Conservation (phyloP, 331 rosid species). For the Spiraea crenata region DNA sequence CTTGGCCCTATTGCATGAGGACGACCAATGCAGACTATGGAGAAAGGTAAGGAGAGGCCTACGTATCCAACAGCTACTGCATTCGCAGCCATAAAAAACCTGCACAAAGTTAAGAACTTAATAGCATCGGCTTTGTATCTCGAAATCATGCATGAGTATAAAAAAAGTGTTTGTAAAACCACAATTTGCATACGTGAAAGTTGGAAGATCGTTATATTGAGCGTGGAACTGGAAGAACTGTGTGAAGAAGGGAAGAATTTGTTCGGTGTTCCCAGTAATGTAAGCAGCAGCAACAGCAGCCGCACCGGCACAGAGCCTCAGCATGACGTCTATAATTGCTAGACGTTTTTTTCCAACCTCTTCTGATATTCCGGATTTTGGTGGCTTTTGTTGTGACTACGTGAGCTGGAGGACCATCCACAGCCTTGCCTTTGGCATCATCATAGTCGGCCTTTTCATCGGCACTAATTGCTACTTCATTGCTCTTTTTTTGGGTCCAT, state of each 20-base stretch:
- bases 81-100: conserved; percentile 28
- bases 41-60: conserved; percentile 25
- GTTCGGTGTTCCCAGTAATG: conserved; percentile 7
- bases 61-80: conserved; percentile 19
- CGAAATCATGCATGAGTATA: no score
- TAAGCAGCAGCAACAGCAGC: conserved; percentile 31
- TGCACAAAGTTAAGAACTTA: not conserved
- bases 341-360: conserved; percentile 16
- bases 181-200: conserved; percentile 20
- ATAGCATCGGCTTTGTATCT: no score
- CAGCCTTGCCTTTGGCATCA: conserved; percentile 20
- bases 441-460: not conserved
- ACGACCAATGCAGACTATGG: conserved; percentile 28
- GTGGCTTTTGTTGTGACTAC: conserved; percentile 5
- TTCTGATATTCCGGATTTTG: not conserved
- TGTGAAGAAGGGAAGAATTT: conserved; percentile 37
- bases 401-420: not conserved
- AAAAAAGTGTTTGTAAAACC: not conserved
- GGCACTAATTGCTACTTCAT: not conserved
- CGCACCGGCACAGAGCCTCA: conserved; percentile 22
- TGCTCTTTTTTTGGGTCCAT: conserved; percentile 14
- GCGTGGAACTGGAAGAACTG: conserved; percentile 37
- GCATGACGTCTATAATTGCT: conserved; percentile 22
- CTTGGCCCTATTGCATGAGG: conserved; percentile 32
- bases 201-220: conserved; percentile 23